Base-by-base conservation (phyloP, 345 rosid genomes). In the Passiflora organensis region DNA sequence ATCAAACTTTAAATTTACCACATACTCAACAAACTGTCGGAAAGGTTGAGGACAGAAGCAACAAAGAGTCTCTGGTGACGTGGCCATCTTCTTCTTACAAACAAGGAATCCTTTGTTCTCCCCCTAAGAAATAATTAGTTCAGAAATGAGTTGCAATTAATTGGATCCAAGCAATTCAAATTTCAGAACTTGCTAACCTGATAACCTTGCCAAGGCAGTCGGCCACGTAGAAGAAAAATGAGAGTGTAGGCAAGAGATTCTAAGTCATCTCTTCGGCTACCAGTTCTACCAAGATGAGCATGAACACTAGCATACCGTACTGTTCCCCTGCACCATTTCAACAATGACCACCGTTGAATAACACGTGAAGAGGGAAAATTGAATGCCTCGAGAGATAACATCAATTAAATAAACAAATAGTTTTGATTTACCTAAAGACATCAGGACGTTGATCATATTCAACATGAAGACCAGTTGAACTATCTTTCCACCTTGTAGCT, bases 381-480 rank as follows among this genome's bases (percentile, higher is more conserved):
- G 17, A 3, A 4, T 14, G 15, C 32, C 42, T 15, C 19, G 42
- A 42, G 13, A 51, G 10, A 8, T 11, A 13, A 60, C 43, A 47
- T 53, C 16, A 44, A 55, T 41, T 49, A 14, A 38, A 44, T 16
- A 5, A 28, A 37, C 1, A 56, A 1, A 53, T 25, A 56, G 18
- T 10, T 16, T 21, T 15, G 51, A 17, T 56, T 56, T 55, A 84
- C 99, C 99, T 86, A 71, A 93, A 93, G 62, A 93, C 95, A 82
- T 93, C 96, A 13, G 94, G 99, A 32, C 96, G 94, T 64, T 93
- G 99, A 73, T 93, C 99, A 76, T 93, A 93, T 48, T 93, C 99
- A 62, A 93, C 91, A 71, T 89, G 99, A 43, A 65, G 77, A 51
- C 96, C 94, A 48, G 82, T 86, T 51, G 87, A 68, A 70, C 52